A percentile compares a stretch with the other conserved stretches of the same genome.
phyloP scores from a whole-genome alignment of 306 rosid species.

The Sicyos edulis region DNA sequence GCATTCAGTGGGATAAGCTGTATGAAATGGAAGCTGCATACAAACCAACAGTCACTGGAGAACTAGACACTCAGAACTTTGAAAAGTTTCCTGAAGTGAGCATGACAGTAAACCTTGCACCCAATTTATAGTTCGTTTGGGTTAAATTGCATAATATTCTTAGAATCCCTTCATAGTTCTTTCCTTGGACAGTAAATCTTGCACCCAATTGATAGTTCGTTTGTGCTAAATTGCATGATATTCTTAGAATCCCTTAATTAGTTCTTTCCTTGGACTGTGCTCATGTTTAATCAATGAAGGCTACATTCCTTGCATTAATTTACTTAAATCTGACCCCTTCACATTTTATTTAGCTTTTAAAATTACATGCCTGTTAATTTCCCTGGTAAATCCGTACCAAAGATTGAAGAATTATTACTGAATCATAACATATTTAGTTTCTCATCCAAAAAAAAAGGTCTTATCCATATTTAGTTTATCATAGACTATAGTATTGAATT shows the following conservation, averaged over 20 bases:
- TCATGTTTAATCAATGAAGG: neutral
- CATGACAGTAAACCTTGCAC: conserved; percentile 18
- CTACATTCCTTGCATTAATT: neutral
- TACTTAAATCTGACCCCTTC: neutral
- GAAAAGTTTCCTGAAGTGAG: conserved; percentile 98
- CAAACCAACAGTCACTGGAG: conserved; percentile 79
- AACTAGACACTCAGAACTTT: conserved; percentile 90
- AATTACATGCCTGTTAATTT: neutral
- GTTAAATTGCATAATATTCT: neutral
- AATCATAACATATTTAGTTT: neutral
- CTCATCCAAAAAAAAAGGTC: too few relatives aligned
- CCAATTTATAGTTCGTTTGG: neutral
- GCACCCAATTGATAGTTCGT: neutral
- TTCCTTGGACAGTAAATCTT: neutral
- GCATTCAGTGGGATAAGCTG: conserved; percentile 83
- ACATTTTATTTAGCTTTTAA: neutral
- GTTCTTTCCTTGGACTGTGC: neutral
- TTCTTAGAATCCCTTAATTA: neutral
- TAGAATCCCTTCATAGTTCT: neutral
- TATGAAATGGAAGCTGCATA: conserved; percentile 91
- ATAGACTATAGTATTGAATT: neutral
- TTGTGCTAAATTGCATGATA: neutral
- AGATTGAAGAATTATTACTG: neutral
- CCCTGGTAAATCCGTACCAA: neutral
- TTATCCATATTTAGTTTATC: neutral